Evolutionary conservation across 1,139 yeast species (phyloP).

Genomic region (Yamadazyma trypodendri): DNA sequence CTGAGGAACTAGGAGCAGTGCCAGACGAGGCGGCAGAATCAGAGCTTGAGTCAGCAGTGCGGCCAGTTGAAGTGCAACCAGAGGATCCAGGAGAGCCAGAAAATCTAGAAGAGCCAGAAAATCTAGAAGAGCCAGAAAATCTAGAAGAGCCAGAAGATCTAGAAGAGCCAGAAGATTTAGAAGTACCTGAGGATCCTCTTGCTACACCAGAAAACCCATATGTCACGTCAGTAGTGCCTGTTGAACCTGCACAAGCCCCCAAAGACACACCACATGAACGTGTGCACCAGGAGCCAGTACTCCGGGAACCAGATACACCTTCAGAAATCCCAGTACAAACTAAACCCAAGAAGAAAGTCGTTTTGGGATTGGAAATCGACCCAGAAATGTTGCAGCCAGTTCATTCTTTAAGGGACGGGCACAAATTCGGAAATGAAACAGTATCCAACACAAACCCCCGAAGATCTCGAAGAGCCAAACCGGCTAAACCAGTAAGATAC

Average conservation of each 20-base stretch:
- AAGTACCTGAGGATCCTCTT: too few relatives aligned
- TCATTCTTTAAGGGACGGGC: constrained; percentile 24
- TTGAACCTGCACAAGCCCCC: not conserved
- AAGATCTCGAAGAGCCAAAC: constrained; percentile 3
- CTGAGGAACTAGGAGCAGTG: too few relatives aligned
- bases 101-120: not conserved
- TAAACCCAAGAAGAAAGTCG: constrained; percentile 9
- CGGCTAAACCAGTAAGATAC: not conserved
- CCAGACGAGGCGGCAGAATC: not conserved
- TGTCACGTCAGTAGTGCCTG: not conserved
- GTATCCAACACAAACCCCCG: not conserved
- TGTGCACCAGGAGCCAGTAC: too few relatives aligned
- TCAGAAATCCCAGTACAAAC: not conserved
- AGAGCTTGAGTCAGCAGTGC: not conserved
- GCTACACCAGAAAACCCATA: too few relatives aligned
- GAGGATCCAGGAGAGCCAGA: not conserved
- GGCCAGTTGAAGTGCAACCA: not conserved
- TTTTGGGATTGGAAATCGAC: constrained; percentile 24
- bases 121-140: not conserved
- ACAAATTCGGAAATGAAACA: constrained; percentile 17
- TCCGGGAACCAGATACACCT: constrained; percentile 1
- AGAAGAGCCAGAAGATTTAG: not conserved
- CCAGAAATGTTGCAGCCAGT: constrained; percentile 19
- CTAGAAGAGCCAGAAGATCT: not conserved
- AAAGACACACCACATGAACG: too few relatives aligned